phyloP scores from a whole-genome alignment of 2,329 filamentous ascomycete genomes.

The Colletotrichum tamarilloi region DNA sequence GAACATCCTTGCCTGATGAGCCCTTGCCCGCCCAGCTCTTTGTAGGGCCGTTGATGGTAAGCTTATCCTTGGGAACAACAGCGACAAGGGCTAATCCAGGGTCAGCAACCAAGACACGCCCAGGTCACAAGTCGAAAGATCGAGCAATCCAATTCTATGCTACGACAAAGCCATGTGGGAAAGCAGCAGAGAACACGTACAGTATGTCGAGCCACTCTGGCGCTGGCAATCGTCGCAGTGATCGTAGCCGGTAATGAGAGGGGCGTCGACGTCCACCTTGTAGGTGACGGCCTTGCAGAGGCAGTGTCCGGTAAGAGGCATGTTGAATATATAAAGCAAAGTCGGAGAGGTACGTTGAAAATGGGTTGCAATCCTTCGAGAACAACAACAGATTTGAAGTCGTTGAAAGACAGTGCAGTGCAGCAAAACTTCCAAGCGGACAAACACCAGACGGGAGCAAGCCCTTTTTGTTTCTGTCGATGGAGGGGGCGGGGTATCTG shows the following conservation, averaged over 20 bases:
- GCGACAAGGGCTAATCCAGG: slow-evolving; percentile 67
- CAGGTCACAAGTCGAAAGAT: neutral
- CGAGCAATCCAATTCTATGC: neutral
- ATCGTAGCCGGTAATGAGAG: slow-evolving; percentile 71
- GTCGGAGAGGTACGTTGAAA: neutral
- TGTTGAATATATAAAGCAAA: slow-evolving; percentile 47
- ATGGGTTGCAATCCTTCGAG: slow-evolving; percentile 10
- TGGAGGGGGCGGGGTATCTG: slow-evolving; percentile 30
- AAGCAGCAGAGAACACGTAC: slow-evolving; percentile 50
- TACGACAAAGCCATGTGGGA: neutral
- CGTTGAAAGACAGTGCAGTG: slow-evolving; percentile 15
- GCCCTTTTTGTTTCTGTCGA: slow-evolving; percentile 25
- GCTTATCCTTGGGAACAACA: slow-evolving; percentile 74
- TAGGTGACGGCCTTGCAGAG: slow-evolving; percentile 80
- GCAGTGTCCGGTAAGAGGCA: slow-evolving; percentile 77
- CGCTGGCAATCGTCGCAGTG: slow-evolving; percentile 81
- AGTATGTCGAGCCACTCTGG: slow-evolving; percentile 76
- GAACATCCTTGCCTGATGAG: slow-evolving; percentile 70
- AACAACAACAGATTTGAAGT: neutral
- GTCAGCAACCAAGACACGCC: neutral
- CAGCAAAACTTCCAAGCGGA: slow-evolving; percentile 13
- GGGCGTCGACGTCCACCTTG: slow-evolving; percentile 63
- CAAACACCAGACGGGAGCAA: slow-evolving; percentile 11
- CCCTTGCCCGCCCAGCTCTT: slow-evolving; percentile 73
- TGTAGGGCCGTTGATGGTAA: slow-evolving; percentile 70